These are phyloP conservation scores for Penstemon barbatus DNA, from an alignment of 257 asterid species.

Conservation along the genomic window DNA sequence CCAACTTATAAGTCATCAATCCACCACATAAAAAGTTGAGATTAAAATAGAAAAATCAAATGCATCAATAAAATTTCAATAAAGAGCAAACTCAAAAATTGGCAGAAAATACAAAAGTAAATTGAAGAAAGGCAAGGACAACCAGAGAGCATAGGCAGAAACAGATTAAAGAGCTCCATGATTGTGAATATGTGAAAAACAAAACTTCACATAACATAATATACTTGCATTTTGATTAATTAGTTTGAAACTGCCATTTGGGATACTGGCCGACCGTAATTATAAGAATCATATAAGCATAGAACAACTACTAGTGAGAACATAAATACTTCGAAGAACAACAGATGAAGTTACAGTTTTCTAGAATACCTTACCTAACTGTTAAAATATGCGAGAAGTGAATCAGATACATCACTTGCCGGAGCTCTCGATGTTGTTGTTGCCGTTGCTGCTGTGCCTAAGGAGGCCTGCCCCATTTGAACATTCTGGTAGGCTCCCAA, in stretches of 20 bases:
- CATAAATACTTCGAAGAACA: background rate
- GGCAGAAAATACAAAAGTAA: background rate
- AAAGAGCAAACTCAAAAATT: too few relatives aligned
- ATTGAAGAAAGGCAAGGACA: slow-evolving; percentile 2
- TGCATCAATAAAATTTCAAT: too few relatives aligned
- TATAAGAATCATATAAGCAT: background rate
- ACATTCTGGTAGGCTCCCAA: slow-evolving; percentile 47
- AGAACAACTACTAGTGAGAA: background rate
- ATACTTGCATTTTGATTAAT: background rate
- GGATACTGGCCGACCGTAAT: background rate
- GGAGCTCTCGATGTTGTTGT: slow-evolving; percentile 38
- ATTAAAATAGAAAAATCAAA: too few relatives aligned
- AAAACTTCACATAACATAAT: slow-evolving; percentile 12
- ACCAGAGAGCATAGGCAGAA: background rate
- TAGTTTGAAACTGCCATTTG: background rate
- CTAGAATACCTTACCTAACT: slow-evolving; percentile 45
- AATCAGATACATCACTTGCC: slow-evolving; percentile 35
- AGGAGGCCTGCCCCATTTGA: slow-evolving; percentile 40
- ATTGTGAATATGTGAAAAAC: background rate
- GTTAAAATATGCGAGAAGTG: slow-evolving; percentile 41
- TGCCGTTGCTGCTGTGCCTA: slow-evolving; percentile 37
- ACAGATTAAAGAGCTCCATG: background rate
- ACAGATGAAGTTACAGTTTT: background rate
- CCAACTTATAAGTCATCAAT: too few relatives aligned
- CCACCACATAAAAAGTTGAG: too few relatives aligned